Evolutionary conservation across 2,329 filamentous ascomycete genomes (phyloP), one percentile per base, ranked within the genome.

Genomic region (Epichloe hybrida): DNA sequence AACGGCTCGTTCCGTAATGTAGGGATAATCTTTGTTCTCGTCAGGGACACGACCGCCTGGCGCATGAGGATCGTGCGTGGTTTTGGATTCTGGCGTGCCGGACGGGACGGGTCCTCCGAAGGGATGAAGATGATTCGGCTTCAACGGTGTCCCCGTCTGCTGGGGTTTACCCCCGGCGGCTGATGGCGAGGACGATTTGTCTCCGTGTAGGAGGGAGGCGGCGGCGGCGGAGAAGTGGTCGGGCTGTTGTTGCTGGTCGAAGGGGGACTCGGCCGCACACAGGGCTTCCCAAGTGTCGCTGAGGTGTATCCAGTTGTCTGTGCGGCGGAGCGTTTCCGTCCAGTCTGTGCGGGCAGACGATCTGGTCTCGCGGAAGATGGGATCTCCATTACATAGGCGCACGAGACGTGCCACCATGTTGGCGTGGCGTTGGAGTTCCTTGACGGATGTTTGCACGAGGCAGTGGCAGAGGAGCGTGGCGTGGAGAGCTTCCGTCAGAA

Each of bases 371-470:
- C 89, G 81, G 61, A 94, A 91, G 46, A 91, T 77, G 0, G 88
- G 88, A 58, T 88, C 90, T 4, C 86, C 87, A 59, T 93, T 85
- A 46, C 80, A 81, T 21, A 93, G 74, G 20, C 86, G 77, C 4
- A 80, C 76, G 2, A 93, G 73, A 5, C 87, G 81, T 15, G 87
- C 85, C 4, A 84, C 87, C 76, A 90, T 93, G 69, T 88, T 76
- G 0, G 86, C 86, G 62, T 93, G 86, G 37, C 87, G 84, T 47
- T 82, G 78, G 36, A 90, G 76, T 63, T 93, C 87, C 58, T 85
- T 88, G 11, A 79, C 66, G 0, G 86, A 85, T 0, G 88, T 94
- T 65, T 91, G 87, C 7, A 87, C 69, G 9, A 94, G 77, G 15
- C 79, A 78, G 65, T 94, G 88, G 57, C 83, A 85, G 40, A 94